Base-by-base conservation (phyloP, 306 rosid genomes). In the Vicia villosa region DNA sequence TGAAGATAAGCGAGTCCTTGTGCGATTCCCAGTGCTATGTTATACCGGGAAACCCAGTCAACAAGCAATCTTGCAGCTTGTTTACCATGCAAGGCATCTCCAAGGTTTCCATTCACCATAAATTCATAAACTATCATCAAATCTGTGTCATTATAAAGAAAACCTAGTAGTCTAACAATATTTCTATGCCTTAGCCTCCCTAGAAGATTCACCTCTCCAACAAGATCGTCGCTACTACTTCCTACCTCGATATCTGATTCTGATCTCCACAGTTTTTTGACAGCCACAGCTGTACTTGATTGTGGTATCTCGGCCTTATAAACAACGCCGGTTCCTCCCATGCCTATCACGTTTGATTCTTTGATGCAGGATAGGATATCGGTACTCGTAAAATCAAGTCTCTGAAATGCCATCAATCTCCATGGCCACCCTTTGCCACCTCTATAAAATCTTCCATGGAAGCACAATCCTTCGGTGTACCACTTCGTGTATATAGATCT, bases 1-100 rank as follows among this genome's bases (percentile, higher is more conserved):
- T 94, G 97, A 79, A 94, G 97, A 86, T 94, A 94, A 76, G 95
- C 78, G 30, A 94, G 86, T 42, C 98, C 98, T 68, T 90, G 91
- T 0, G 98, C 96, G 0, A 94, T 77, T 43, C 98, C 97, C 4
- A 94, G 70, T 32, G 97, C 97, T 47, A 94, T 87, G 84, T 88
- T 94, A 64, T 94, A 94, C 51, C 97, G 66, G 0, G 92, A 87
- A 74, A 89, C 96, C 98, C 96, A 86, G 22, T 89, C 98, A 8
- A 88, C 91, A 73, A 88, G 96, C 79, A 86, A 81, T 43, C 88
- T 86, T 41, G 75, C 89, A 1, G 78, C 76, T 76, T 86, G 88
- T 64, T 83, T 88, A 42, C 93, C 96, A 78, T 88, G 96, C 74
- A 90, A 77, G 80, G 96, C 91, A 68, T 92, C 96, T 49, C 96